A percentile compares a stretch with the other conserved stretches of the same genome.
phyloP scores from a whole-genome alignment of 257 asterid genomes.

The Prunella vulgaris region DNA sequence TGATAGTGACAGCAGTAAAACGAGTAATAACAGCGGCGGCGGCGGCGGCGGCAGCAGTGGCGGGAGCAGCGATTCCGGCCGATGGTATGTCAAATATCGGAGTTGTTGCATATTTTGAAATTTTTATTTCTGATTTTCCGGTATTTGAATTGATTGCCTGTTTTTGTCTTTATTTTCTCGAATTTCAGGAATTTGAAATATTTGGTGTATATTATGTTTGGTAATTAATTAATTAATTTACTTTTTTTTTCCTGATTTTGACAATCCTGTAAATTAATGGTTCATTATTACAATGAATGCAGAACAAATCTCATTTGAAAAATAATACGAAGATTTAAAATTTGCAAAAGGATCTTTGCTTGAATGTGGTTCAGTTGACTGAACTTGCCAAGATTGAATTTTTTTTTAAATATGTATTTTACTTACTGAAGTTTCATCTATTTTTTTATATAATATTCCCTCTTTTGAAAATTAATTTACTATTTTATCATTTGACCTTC shows the following conservation, averaged over 20 bases:
- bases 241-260: background rate
- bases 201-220: background rate
- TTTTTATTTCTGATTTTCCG: background rate
- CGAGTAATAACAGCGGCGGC: conserved; percentile 26
- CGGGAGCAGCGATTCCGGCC: conserved; percentile 6
- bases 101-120: too few relatives aligned
- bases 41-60: conserved; percentile 12
- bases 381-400: background rate
- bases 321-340: background rate
- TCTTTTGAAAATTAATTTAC: too few relatives aligned
- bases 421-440: too few relatives aligned
- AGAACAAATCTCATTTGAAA: background rate
- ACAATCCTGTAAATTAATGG: background rate
- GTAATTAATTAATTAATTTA: too few relatives aligned
- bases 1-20: conserved; percentile 42
- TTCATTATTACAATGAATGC: background rate
- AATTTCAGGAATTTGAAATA: background rate
- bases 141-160: background rate
- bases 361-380: background rate
- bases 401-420: too few relatives aligned
- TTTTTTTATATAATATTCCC: too few relatives aligned
- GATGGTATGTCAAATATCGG: background rate
- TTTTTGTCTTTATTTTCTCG: background rate
- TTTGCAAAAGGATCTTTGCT: background rate
- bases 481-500: too few relatives aligned